phyloP scores from a whole-genome alignment of 805 yeast species.

The Starmerella etchellsii region DNA sequence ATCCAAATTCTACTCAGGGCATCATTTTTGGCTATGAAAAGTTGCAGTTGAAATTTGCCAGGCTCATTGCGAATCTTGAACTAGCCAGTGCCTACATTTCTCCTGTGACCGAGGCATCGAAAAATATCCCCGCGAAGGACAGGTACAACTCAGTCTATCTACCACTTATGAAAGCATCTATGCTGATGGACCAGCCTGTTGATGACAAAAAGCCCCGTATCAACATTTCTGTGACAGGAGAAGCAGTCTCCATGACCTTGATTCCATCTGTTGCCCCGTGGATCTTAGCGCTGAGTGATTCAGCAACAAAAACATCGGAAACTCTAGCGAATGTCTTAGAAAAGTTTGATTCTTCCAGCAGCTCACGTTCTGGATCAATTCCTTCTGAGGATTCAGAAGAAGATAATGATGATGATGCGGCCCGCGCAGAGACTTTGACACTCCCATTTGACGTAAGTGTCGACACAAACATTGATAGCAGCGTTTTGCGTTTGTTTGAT shows the following conservation, averaged over 20 bases:
- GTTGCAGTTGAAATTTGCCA: constrained; percentile 52
- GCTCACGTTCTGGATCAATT: not conserved
- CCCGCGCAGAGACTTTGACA: not conserved
- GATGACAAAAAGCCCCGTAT: constrained; percentile 11
- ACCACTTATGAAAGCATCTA: constrained; percentile 22
- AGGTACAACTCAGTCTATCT: constrained; percentile 21
- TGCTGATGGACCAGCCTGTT: constrained; percentile 5
- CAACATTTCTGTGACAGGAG: constrained; percentile 20
- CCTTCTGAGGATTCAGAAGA: not conserved
- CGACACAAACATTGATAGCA: constrained; percentile 15
- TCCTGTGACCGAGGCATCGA: constrained; percentile 29
- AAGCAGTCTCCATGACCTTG: constrained; percentile 21
- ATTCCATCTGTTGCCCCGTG: constrained; percentile 28
- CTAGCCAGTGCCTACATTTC: constrained; percentile 58
- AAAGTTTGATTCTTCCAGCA: not conserved
- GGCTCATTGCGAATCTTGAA: constrained; percentile 51
- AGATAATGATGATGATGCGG: not conserved
- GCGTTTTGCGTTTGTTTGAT: constrained; percentile 18
- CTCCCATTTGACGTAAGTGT: constrained; percentile 10
- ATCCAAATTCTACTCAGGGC: constrained; percentile 39
- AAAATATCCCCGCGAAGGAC: constrained; percentile 18
- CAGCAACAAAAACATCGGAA: constrained; percentile 26
- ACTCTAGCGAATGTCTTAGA: not conserved
- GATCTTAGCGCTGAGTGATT: constrained; percentile 37
- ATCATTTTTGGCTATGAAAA: constrained; percentile 66